Conservation (phyloP, 192 early-diverging fungal species). For the Rhizophagus sp. region DNA sequence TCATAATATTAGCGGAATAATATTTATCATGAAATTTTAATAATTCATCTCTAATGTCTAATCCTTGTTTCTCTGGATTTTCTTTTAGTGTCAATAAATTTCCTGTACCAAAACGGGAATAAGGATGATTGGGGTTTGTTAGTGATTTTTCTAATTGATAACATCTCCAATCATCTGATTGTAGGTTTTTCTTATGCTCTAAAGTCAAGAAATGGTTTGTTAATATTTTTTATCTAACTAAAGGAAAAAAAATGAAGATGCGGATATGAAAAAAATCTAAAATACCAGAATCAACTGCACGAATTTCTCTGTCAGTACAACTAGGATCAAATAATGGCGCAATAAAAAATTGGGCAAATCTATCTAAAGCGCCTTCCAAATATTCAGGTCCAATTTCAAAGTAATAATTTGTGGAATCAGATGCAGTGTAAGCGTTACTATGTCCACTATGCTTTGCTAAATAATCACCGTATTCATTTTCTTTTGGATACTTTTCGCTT, state of each 20-base stretch:
- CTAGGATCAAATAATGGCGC: constrained; percentile 77
- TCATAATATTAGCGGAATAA: constrained; percentile 94
- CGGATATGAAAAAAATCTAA: background rate
- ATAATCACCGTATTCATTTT: constrained; percentile 59
- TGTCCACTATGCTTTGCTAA: constrained; percentile 51
- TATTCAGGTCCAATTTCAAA: constrained; percentile 55
- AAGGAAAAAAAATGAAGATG: background rate
- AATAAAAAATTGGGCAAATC: constrained; percentile 87
- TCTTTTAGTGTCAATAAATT: constrained; percentile 77
- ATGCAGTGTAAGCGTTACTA: constrained; percentile 51
- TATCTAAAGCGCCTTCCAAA: constrained; percentile 53
- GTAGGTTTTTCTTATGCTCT: constrained; percentile 90
- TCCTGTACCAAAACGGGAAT: constrained; percentile 84
- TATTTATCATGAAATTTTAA: constrained; percentile 81
- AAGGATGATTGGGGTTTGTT: constrained; percentile 71
- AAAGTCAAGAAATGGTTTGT: background rate
- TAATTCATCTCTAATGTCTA: constrained; percentile 77
- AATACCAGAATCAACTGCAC: constrained; percentile 81
- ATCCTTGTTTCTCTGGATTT: constrained; percentile 55
- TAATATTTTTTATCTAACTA: background rate
- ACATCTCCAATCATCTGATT: constrained; percentile 78
- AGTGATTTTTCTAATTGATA: constrained; percentile 80
- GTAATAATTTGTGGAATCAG: constrained; percentile 52
- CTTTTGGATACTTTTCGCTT: constrained; percentile 66
- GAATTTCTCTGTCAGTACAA: constrained; percentile 87